Base-by-base conservation (phyloP, 2,329 filamentous ascomycete species). In the Botrytis pseudocinerea region DNA sequence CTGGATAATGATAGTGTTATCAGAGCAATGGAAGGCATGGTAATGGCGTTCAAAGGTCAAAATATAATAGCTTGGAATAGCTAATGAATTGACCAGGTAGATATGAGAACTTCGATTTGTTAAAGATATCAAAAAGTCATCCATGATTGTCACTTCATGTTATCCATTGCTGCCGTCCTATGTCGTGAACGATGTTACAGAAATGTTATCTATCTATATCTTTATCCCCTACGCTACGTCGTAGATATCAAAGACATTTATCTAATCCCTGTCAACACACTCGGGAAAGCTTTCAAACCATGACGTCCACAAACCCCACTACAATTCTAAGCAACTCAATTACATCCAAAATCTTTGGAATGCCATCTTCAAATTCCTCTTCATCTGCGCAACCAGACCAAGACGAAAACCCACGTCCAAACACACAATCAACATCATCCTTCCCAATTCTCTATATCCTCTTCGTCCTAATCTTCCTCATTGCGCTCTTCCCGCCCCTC, bases 401-500 rank as follows among this genome's bases (percentile, higher is more conserved):
- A 46, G 60, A 71, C 28, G 59, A 42, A 74, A 76, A 73, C 71
- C 69, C 75, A 62, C 51, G 74, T 38, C 10, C 54, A 72, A 72
- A 69, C 4, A 70, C 73, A 16, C 66, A 74, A 46, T 74, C 77
- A 2, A 73, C 73, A 22, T 77, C 77, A 28, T 73, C 78, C 78
- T 80, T 77, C 78, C 81, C 77, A 61, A 6, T 28, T 16, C 40
- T 72, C 5, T 60, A 68, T 42, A 87, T 87, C 42, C 78, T 85
- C 61, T 81, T 89, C 14, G 77, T 86, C 70, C 70, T 85, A n/a
- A 72, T 88, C 18, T 82, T 90, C 51, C 79, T 88, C 22, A 51
- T 88, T 61, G 80, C 83, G 42, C 82, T 90, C 74, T 90, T 89
- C 76, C 88, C 88, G 0, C 79, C 80, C 0, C 73, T 85, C 38